A percentile compares a stretch with the other conserved stretches of the same genome.
Evolutionary conservation across 139 green algal genomes (phyloP).

Genomic region (Axilococcus clingmanii): DNA sequence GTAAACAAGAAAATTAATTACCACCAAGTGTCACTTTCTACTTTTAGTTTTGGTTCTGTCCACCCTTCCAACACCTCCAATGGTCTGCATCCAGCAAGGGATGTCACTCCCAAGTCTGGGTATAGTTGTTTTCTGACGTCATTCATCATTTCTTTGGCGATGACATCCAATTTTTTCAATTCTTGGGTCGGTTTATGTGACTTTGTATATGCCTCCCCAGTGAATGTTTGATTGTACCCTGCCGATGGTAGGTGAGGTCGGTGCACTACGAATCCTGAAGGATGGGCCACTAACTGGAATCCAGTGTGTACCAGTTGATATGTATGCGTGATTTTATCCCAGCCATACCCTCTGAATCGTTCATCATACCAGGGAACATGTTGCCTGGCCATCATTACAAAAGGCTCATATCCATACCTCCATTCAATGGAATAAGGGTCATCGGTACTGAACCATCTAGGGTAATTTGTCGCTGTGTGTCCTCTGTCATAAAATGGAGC

Average conservation of each 20-base stretch:
- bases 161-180: slow-evolving; percentile 16
- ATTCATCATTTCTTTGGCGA: slow-evolving; percentile 23
- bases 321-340: slow-evolving; percentile 19
- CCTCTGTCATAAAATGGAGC: slow-evolving; percentile 20
- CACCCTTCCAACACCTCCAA: background rate
- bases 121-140: slow-evolving; percentile 14
- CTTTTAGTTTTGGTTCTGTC: too few relatives aligned
- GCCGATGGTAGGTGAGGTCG: slow-evolving; percentile 18
- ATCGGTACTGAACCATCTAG: background rate
- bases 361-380: slow-evolving; percentile 34
- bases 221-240: slow-evolving; percentile 24
- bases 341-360: slow-evolving; percentile 34
- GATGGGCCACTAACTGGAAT: slow-evolving; percentile 11
- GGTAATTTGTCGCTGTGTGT: slow-evolving; percentile 2
- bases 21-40: too few relatives aligned
- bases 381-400: slow-evolving; percentile 16
- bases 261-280: slow-evolving; percentile 24
- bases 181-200: slow-evolving; percentile 11
- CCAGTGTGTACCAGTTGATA: slow-evolving; percentile 1
- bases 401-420: slow-evolving; percentile 28
- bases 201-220: slow-evolving; percentile 17
- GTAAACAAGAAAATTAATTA: background rate
- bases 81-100: background rate
- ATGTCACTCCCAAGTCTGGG: slow-evolving; percentile 10
- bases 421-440: background rate